Percentiles rank a stretch among this genome's conserved stretches.
These are phyloP conservation scores for Picochlorum sp. DNA, from an alignment of 139 green algal genomes.

Conservation along the genomic window DNA sequence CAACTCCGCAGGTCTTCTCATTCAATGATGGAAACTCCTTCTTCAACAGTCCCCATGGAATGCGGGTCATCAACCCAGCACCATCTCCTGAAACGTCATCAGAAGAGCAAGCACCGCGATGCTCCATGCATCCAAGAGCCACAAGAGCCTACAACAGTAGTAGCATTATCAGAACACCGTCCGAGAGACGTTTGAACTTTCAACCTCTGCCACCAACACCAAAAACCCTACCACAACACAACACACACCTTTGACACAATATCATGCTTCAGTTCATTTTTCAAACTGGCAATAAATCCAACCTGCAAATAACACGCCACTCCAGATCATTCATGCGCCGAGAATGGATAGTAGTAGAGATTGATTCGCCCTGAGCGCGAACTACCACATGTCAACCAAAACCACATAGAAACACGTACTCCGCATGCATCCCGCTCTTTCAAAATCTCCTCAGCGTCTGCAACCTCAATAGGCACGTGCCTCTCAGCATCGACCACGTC, in stretches of 20 bases:
- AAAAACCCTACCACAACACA: neutral
- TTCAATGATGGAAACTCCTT: slow-evolving; percentile 43
- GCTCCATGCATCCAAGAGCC: slow-evolving; percentile 98
- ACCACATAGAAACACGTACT: slow-evolving; percentile 41
- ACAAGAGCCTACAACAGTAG: slow-evolving; percentile 60
- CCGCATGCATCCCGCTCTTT: slow-evolving; percentile 91
- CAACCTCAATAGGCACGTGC: slow-evolving; percentile 33
- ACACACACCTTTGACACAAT: slow-evolving; percentile 74
- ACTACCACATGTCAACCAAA: neutral
- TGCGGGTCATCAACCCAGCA: slow-evolving; percentile 93
- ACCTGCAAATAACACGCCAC: slow-evolving; percentile 49
- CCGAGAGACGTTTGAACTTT: no score
- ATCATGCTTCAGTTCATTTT: slow-evolving; percentile 77
- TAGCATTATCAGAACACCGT: no score
- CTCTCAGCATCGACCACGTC: neutral
- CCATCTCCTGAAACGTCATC: slow-evolving; percentile 96
- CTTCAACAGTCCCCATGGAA: slow-evolving; percentile 92
- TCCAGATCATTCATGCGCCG: no score
- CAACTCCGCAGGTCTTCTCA: slow-evolving; percentile 70
- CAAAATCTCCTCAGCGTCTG: slow-evolving; percentile 82
- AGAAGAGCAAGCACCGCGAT: slow-evolving; percentile 92
- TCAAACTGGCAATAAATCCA: slow-evolving; percentile 92
- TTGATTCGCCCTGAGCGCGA: neutral
- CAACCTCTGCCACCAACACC: neutral
- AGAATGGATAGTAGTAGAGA: neutral